Base-by-base conservation (phyloP, 768 basidiomycete species). In the Pseudohyphozyma bogoriensis region DNA sequence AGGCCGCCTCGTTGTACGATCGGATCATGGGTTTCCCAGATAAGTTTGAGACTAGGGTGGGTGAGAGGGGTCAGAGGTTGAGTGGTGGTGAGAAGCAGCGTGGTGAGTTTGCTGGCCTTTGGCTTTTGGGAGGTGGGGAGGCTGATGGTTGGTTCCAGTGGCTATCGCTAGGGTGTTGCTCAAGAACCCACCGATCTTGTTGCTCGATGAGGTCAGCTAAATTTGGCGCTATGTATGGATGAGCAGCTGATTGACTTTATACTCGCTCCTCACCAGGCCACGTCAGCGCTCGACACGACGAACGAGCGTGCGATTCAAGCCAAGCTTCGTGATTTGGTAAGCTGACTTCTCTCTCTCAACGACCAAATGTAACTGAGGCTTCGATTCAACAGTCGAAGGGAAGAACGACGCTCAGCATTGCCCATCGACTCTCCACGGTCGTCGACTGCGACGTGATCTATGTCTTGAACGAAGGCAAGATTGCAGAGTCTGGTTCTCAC, bases 241-340 rank as follows among this genome's bases (percentile, higher is more conserved):
- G 85, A 84, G 18, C 33, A 86, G 84, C 0, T 85, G 83, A 83
- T 81, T 62, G 29, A 72, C 49, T 35, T 20, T n/a, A n/a, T n/a
- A n/a, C n/a, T n/a, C n/a, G n/a, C n/a, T n/a, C n/a, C n/a, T 20
- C 16, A 24, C 15, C 39, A 53, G 28, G 75, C 74, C 9, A 76
- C 75, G 11, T 71, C 68, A 64, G 89, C 89, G 16, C 75, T 95
- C 62, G 90, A 95, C 73, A 91, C 89, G 2, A 83, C 84, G 13
- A 91, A 89, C 0, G 89, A 93, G 73, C 85, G 87, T 59, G 86
- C 88, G 68, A 89, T 93, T 58, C 87, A 91, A 72, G 85, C 84
- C 63, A 86, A 88, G 11, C 77, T 92, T n/a, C 83, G 85, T 63
- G 85, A 86, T 65, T 78, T 91, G 26, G 81, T 85, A 56, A 60